phyloP scores from a whole-genome alignment of 371 early-diverging fungal species.

The Capniomyces stellatus region DNA sequence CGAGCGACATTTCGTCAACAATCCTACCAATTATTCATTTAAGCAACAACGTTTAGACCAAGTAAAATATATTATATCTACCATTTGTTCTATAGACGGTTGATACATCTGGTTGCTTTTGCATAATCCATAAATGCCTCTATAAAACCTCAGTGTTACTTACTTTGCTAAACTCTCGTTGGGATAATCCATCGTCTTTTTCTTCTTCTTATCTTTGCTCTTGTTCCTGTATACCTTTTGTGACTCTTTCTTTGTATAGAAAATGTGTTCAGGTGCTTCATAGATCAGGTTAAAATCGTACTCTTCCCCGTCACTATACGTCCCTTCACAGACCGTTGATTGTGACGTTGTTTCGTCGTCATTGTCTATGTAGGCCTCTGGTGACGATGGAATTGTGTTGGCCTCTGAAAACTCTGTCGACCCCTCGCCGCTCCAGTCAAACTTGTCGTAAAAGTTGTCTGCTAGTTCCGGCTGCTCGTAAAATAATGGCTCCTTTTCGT shows the following conservation, averaged over 20 bases:
- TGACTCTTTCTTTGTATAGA: neutral
- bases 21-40: too few relatives aligned
- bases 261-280: neutral
- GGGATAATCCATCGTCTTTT: neutral
- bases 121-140: neutral
- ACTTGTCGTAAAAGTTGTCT: neutral
- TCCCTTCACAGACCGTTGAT: neutral
- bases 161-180: neutral
- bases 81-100: too few relatives aligned
- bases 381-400: too few relatives aligned
- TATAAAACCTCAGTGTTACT: neutral
- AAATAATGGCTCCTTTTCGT: neutral
- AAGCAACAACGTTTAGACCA: too few relatives aligned
- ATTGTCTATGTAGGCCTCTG: neutral
- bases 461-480: neutral
- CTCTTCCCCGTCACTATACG: neutral
- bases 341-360: neutral
- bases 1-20: too few relatives aligned
- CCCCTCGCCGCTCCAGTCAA: neutral
- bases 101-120: too few relatives aligned
- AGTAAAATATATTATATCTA: too few relatives aligned
- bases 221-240: too few relatives aligned
- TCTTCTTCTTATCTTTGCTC: too few relatives aligned
- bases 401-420: neutral
- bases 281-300: neutral